These are phyloP conservation scores for Gynandropsis gynandra DNA, from an alignment of 345 rosid genomes.

Conservation along the genomic window DNA sequence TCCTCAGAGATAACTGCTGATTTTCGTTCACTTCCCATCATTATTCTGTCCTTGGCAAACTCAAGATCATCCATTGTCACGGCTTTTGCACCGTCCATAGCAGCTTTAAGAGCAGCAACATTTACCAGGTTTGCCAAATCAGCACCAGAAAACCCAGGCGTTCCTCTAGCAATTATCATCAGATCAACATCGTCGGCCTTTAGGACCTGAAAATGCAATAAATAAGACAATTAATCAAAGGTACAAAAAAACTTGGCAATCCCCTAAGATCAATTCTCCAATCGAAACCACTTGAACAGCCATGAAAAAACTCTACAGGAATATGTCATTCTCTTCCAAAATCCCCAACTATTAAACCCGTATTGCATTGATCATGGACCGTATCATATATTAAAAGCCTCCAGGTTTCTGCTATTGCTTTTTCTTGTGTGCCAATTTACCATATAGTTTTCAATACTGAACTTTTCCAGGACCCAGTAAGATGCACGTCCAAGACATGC, in stretches of 20 bases:
- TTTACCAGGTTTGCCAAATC: constrained; percentile 89
- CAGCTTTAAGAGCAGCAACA: constrained; percentile 90
- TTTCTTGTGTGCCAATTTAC: too few species aligned
- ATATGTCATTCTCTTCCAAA: too few species aligned
- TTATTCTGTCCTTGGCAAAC: constrained; percentile 85
- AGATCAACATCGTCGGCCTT: constrained; percentile 88
- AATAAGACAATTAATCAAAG: constrained; percentile 2
- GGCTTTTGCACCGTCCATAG: constrained; percentile 89
- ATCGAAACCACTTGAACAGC: too few species aligned
- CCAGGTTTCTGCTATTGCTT: too few species aligned
- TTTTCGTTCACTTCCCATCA: constrained; percentile 98
- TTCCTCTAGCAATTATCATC: constrained; percentile 92
- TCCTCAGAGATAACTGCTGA: constrained; percentile 87
- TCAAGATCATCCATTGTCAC: constrained; percentile 90
- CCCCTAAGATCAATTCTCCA: not conserved
- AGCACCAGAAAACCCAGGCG: constrained; percentile 97
- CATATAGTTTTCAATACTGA: too few species aligned
- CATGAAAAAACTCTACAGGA: too few species aligned
- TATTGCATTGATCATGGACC: too few species aligned
- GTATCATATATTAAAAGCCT: too few species aligned
- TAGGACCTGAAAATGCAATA: constrained; percentile 46
- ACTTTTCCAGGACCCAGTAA: not conserved
- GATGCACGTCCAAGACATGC: not conserved
- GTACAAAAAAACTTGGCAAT: not conserved
- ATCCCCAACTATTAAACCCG: too few species aligned